Percentiles rank a stretch among this genome's conserved stretches.
Evolutionary conservation across 345 rosid genomes (phyloP).

Genomic region (Isatis tinctoria): DNA sequence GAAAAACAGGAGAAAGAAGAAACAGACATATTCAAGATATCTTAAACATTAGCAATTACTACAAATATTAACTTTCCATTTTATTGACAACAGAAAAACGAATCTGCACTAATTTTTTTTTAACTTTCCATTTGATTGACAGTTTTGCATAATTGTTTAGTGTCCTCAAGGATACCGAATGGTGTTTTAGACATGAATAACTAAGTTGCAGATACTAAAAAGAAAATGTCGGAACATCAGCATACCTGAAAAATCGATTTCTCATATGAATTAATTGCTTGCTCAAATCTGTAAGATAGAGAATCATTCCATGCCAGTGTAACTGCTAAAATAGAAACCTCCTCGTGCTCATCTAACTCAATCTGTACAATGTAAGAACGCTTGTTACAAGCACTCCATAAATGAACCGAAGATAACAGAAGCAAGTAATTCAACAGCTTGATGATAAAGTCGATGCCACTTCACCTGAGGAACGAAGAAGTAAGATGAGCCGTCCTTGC

Average conservation of each 20-base stretch:
- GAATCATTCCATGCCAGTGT: conserved; percentile 73
- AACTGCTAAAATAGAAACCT: conserved; percentile 61
- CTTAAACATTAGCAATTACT: not conserved
- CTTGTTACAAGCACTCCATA: not conserved
- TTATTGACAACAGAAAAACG: conserved; percentile 1
- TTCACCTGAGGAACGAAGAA: conserved; percentile 81
- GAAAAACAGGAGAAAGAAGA: not conserved
- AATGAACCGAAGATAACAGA: not conserved
- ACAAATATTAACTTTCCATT: not conserved
- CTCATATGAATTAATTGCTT: conserved; percentile 58
- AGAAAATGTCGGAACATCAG: not conserved
- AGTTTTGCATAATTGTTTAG: not conserved
- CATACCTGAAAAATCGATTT: conserved; percentile 61
- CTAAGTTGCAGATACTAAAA: not conserved
- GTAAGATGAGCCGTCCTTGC: conserved; percentile 63
- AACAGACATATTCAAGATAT: not conserved
- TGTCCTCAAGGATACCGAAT: not conserved
- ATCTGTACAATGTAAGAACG: conserved; percentile 33
- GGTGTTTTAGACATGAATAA: not conserved
- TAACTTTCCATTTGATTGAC: not conserved
- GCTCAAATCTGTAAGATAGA: conserved; percentile 45
- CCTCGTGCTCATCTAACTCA: conserved; percentile 66
- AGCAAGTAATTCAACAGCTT: not conserved
- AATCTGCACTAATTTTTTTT: not conserved
- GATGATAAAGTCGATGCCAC: conserved; percentile 7